Conservation (phyloP, 768 basidiomycete species). For the Naganishia kalamii region DNA sequence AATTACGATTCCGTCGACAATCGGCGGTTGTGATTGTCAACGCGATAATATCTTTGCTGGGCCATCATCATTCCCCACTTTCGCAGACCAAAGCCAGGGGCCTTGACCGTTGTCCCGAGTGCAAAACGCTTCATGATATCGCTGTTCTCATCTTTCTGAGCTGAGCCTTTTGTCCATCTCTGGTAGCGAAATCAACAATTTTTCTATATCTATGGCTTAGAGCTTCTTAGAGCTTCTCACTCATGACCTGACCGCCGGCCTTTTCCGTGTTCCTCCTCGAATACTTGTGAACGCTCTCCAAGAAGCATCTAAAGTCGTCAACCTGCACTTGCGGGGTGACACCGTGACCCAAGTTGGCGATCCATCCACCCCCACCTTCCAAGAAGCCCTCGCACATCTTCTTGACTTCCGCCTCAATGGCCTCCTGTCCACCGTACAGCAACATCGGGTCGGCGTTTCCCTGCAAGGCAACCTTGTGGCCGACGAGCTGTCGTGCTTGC, state of each 20-base stretch:
- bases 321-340: slow-evolving; percentile 94
- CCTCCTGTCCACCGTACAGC: slow-evolving; percentile 75
- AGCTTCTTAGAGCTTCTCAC: not conserved
- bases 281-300: slow-evolving; percentile 59
- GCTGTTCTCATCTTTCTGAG: not conserved
- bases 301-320: slow-evolving; percentile 83
- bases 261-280: slow-evolving; percentile 4
- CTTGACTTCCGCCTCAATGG: slow-evolving; percentile 79
- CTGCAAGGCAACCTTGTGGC: slow-evolving; percentile 52
- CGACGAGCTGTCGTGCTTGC: slow-evolving; percentile 61
- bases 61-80: too few species aligned
- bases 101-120: too few species aligned
- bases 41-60: too few species aligned
- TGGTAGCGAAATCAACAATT: not conserved
- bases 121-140: too few species aligned
- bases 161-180: not conserved
- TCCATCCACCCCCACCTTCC: slow-evolving; percentile 67
- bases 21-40: too few species aligned
- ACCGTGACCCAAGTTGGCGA: slow-evolving; percentile 93
- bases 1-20: too few species aligned
- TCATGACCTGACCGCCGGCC: not conserved
- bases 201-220: not conserved
- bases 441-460: slow-evolving; percentile 89
- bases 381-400: slow-evolving; percentile 73
- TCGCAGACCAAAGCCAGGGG: too few species aligned